These are phyloP conservation scores for Phanerodontia chrysosporium DNA, from an alignment of 768 basidiomycete genomes.

Conservation along the genomic window DNA sequence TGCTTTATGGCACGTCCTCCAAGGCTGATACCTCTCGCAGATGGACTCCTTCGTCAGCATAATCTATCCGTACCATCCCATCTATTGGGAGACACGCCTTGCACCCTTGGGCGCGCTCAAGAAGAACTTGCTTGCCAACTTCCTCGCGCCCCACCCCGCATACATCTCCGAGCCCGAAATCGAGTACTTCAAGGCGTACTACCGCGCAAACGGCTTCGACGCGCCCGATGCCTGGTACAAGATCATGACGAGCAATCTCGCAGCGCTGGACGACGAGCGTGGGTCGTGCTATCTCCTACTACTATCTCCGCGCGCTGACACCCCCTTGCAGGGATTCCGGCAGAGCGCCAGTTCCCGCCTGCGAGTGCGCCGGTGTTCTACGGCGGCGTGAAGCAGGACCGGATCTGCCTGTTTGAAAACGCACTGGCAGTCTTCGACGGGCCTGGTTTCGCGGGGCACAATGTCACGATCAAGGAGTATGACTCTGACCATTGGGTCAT, in stretches of 20 bases:
- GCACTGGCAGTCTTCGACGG: background rate
- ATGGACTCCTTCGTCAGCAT: constrained; percentile 29
- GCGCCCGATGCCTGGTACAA: background rate
- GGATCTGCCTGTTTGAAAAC: background rate
- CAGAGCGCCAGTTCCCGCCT: background rate
- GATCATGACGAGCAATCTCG: background rate
- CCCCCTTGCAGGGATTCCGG: background rate
- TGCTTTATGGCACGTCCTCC: background rate
- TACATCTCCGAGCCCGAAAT: background rate
- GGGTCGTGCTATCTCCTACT: background rate
- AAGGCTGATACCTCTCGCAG: background rate
- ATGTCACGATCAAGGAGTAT: constrained; percentile 6
- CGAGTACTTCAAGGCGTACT: background rate
- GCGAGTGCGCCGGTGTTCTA: constrained; percentile 6
- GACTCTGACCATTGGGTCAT: constrained; percentile 13
- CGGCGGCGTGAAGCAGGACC: constrained; percentile 4
- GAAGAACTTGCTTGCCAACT: background rate
- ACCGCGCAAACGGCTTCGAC: constrained; percentile 18
- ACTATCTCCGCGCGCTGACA: background rate
- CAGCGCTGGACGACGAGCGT: background rate
- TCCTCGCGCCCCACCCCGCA: background rate
- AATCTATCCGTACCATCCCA: constrained; percentile 30
- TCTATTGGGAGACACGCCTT: constrained; percentile 31
- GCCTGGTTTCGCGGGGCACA: background rate
- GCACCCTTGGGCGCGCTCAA: constrained; percentile 4